Evolutionary conservation across 225 moss, liverwort and hornwort genomes (phyloP), one percentile per base, ranked within the genome.

Genomic region (Lunularia cruciata): DNA sequence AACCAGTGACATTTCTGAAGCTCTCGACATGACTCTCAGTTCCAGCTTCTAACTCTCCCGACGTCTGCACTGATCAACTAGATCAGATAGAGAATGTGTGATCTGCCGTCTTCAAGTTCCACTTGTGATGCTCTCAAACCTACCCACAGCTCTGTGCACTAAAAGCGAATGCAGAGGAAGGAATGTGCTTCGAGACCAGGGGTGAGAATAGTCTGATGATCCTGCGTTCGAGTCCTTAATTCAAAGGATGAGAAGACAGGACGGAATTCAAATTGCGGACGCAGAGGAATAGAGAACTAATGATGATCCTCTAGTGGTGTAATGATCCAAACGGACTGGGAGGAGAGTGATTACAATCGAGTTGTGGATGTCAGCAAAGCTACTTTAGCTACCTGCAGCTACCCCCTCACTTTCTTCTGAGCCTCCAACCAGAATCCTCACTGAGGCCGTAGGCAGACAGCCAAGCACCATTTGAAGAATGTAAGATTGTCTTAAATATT

Each of bases 401-500:
- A 60, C 36, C 33, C n/a, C 18, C 37, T 6, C 34, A 6, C 7
- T 35, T 22, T 60, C 35, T 2, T 25, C 51, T n/a, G 9, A 18
- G 6, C 37, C 7, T 20, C 37, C 5, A 7, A 60, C n/a, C n/a
- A n/a, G n/a, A n/a, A 22, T 60, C 59, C n/a, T 9, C 34, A 9
- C 61, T 27, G 3, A 37, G 61, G n/a, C 61, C 42, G 61, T 0
- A 61, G 39, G 10, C 61, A 22, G 61, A 61, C 61, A 61, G 61
- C 61, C 37, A 40, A 25, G 61, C 61, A 61, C 14, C 10, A 37
- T 38, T 60, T 23, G 37, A 55, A 55, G 60, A 60, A 38, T 39
- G 61, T 22, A 37, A 25, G 61, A 61, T 4, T 12, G 61, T 40
- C 35, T 11, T 61, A 61, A 61, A 61, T 23, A 2, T 26, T 22